Evolutionary conservation across 495 filamentous ascomycete species (phyloP).

Genomic region (Hypoxylon crocopeplum): DNA sequence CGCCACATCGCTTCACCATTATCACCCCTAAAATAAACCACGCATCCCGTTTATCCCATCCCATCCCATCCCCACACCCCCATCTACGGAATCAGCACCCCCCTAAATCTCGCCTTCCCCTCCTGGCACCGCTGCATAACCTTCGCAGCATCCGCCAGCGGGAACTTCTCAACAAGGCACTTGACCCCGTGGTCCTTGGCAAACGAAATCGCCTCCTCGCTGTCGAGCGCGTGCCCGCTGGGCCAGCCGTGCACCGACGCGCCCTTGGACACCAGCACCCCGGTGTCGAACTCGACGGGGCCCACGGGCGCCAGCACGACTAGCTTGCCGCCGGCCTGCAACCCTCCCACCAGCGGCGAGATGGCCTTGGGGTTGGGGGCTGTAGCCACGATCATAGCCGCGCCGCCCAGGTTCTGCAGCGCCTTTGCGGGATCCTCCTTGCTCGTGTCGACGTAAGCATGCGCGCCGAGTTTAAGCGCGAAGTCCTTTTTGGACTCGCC

Average conservation of each 20-base stretch:
- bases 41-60: no score
- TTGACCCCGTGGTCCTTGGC: slow-evolving; percentile 62
- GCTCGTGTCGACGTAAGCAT: slow-evolving; percentile 69
- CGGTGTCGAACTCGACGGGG: slow-evolving; percentile 58
- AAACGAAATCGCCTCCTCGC: slow-evolving; percentile 71
- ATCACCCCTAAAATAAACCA: no score
- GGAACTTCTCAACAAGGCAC: slow-evolving; percentile 69
- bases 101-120: slow-evolving; percentile 57
- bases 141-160: slow-evolving; percentile 62
- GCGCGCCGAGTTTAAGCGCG: slow-evolving; percentile 67
- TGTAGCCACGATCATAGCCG: slow-evolving; percentile 67
- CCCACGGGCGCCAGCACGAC: slow-evolving; percentile 63
- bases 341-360: slow-evolving; percentile 58
- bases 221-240: slow-evolving; percentile 66
- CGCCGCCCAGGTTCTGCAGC: slow-evolving; percentile 66
- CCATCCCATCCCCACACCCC: background rate
- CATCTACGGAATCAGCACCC: slow-evolving; percentile 58
- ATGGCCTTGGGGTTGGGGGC: slow-evolving; percentile 65
- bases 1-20: no score
- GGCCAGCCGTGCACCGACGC: slow-evolving; percentile 67
- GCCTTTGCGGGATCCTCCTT: slow-evolving; percentile 57
- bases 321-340: slow-evolving; percentile 65
- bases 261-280: slow-evolving; percentile 55
- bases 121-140: slow-evolving; percentile 57
- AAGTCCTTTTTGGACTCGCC: slow-evolving; percentile 64